These are phyloP conservation scores for Dendryphion nanum DNA, from an alignment of 2,329 filamentous ascomycete genomes.

Conservation along the genomic window DNA sequence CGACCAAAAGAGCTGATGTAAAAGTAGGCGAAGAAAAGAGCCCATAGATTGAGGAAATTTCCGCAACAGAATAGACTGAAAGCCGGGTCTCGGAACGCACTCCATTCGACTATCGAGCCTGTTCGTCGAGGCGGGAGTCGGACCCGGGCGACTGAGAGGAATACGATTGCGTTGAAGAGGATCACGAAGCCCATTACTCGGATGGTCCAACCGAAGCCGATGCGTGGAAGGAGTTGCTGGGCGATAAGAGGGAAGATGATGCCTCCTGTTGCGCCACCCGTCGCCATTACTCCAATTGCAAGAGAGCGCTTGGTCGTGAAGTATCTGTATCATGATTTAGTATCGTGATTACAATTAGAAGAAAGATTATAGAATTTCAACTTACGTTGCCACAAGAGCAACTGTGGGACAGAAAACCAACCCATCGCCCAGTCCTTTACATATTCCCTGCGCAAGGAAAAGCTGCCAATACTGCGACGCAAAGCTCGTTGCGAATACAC, in stretches of 20 bases:
- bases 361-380: no score
- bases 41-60: slow-evolving; percentile 29
- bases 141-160: slow-evolving; percentile 29
- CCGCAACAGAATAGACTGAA: slow-evolving; percentile 30
- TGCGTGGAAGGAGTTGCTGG: slow-evolving; percentile 51
- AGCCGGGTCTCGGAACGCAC: slow-evolving; percentile 34
- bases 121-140: slow-evolving; percentile 25
- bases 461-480: slow-evolving; percentile 48
- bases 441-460: slow-evolving; percentile 23
- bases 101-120: slow-evolving; percentile 37
- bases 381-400: slow-evolving; percentile 33
- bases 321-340: no score
- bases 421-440: slow-evolving; percentile 23
- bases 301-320: slow-evolving; percentile 55
- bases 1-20: slow-evolving; percentile 40
- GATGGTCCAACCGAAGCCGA: slow-evolving; percentile 61
- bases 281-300: slow-evolving; percentile 56
- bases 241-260: slow-evolving; percentile 52
- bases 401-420: slow-evolving; percentile 18
- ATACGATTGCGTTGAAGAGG: slow-evolving; percentile 49
- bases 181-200: slow-evolving; percentile 60
- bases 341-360: no score
- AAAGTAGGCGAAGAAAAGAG: slow-evolving; percentile 40
- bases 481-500: slow-evolving; percentile 50
- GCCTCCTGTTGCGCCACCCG: slow-evolving; percentile 47